Percentiles rank a stretch among this genome's conserved stretches.
phyloP scores from a whole-genome alignment of 2,329 filamentous ascomycete genomes.

The Sporothrix schenckii region DNA sequence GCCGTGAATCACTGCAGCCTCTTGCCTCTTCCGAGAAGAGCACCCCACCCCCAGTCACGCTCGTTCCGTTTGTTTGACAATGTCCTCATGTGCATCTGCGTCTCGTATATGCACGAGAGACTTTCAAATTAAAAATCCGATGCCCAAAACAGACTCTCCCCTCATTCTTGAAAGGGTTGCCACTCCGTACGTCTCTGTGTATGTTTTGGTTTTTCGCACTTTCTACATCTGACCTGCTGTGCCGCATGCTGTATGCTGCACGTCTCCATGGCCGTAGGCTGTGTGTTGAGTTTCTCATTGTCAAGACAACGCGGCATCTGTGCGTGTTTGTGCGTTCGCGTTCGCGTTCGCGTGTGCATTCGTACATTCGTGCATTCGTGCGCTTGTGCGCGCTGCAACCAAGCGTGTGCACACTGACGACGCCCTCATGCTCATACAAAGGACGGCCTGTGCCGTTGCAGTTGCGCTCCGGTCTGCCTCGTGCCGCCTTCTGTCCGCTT shows the following conservation, averaged over 20 bases:
- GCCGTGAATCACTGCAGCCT: not conserved
- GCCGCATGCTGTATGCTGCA: not conserved
- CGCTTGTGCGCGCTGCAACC: not conserved
- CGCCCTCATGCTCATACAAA: not conserved
- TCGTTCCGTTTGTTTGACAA: not conserved
- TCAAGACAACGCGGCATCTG: not conserved
- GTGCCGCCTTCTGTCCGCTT: slow-evolving; percentile 16
- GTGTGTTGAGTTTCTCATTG: not conserved
- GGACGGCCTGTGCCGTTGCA: slow-evolving; percentile 6
- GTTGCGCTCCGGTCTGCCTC: not conserved
- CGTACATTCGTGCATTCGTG: not conserved
- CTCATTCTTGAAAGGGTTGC: not conserved
- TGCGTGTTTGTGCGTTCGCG: not conserved
- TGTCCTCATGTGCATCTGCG: slow-evolving; percentile 3
- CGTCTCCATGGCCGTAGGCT: not conserved
- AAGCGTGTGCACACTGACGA: not conserved
- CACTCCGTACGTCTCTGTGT: not conserved
- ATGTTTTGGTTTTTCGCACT: not conserved
- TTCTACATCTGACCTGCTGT: slow-evolving; percentile 2
- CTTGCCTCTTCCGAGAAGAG: not conserved
- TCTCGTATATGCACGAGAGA: slow-evolving; percentile 24
- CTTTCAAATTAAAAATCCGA: not conserved
- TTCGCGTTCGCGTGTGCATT: not conserved
- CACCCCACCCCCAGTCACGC: slow-evolving; percentile 11
- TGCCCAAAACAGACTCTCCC: not conserved